A percentile compares a stretch with the other conserved stretches of the same genome.
These are phyloP conservation scores for Mycosphaerella sp. DNA, from an alignment of 2,329 filamentous ascomycete genomes.

Conservation along the genomic window DNA sequence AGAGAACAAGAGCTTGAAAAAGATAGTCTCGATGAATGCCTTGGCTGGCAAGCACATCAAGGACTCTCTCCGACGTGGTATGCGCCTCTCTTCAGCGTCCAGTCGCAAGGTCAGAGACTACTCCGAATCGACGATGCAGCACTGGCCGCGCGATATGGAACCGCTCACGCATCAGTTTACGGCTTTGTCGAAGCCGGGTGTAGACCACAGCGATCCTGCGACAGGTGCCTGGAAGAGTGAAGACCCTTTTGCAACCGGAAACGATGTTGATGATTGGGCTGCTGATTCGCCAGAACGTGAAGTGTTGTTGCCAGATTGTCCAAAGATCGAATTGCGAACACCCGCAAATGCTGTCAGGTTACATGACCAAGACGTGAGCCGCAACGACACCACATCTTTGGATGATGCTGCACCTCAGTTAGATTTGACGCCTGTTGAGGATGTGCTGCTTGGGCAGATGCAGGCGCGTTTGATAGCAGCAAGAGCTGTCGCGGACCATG, in stretches of 20 bases:
- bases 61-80: constrained; percentile 4
- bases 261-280: constrained; percentile 7
- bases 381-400: neutral
- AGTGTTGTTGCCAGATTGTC: constrained; percentile 15
- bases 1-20: constrained; percentile 18
- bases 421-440: neutral
- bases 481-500: neutral
- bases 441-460: neutral
- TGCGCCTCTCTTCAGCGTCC: constrained; percentile 3
- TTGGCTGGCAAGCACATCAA: constrained; percentile 18
- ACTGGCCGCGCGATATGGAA: constrained; percentile 15
- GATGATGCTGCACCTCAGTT: neutral
- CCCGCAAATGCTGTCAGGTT: neutral
- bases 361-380: neutral
- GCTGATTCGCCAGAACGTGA: neutral
- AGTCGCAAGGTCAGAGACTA: neutral
- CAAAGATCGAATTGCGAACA: constrained; percentile 15
- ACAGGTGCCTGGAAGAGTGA: constrained; percentile 18
- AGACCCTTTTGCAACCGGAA: constrained; percentile 20
- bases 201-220: constrained; percentile 11
- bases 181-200: constrained; percentile 6
- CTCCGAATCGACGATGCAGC: constrained; percentile 7
- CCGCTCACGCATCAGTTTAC: constrained; percentile 15
- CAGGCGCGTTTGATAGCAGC: constrained; percentile 1
- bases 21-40: constrained; percentile 27